Evolutionary conservation across 169 alveolate genomes (phyloP), one percentile per base, ranked within the genome.

Genomic region (Plasmodium sp.): DNA sequence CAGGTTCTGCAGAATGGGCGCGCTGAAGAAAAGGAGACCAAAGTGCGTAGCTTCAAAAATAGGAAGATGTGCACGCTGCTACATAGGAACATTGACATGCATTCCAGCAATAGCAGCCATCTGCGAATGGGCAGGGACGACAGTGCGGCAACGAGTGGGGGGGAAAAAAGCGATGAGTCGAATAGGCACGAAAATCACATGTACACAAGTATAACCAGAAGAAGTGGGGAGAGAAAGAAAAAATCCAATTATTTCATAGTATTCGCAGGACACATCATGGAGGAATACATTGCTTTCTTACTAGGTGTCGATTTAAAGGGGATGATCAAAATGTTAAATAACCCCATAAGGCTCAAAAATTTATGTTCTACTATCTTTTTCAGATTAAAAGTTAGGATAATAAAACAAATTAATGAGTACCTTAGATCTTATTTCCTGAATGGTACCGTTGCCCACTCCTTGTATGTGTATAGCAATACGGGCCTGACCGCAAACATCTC

Each of bases 261-360:
- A 27, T 90, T 90, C 48, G 94, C 83, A 39, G 94, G 94, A 16
- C 94, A 90, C 80, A 90, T 90, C 22, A 18, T 90, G 54, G 94
- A 90, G 54, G 94, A 90, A 67, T 90, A 90, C 51, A 90, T 90
- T 58, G 67, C 94, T n/a, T 90, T 43, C 56, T 67, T 90, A 80
- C 58, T 90, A 62, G 74, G 48, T 90, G 51, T 90, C 5, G 90
- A 90, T 90, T 80, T 90, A 80, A 39, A 54, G 31, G 14, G 16
- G 45, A 43, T 90, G 72, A 27, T 80, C 7, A 67, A 79, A 31
- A 41, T 90, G 62, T 90, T 90, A 74, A 90, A 43, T 67, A 62
- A 80, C 80, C 67, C 48, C 10, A 62, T 90, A 80, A 90, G 72
- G 54, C 72, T 90, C 34, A 80, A 39, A 81, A 80, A 81, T 79